These are phyloP conservation scores for Talaromyces thailandensis DNA, from an alignment of 495 filamentous ascomycete genomes.

Conservation along the genomic window DNA sequence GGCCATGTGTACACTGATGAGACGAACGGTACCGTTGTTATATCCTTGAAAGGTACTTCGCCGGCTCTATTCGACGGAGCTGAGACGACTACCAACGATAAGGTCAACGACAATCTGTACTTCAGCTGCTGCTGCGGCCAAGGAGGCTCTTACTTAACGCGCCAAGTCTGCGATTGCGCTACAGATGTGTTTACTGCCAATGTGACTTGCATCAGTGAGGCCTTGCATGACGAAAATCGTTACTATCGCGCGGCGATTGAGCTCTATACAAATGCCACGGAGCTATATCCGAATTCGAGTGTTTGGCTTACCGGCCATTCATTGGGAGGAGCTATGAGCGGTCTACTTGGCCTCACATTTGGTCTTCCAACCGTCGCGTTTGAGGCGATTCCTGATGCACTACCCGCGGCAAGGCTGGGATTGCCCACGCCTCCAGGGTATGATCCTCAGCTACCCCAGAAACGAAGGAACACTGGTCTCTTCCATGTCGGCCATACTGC, in stretches of 20 bases:
- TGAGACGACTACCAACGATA: conserved; percentile 93
- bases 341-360: conserved; percentile 81
- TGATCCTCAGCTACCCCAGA: conserved; percentile 59
- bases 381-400: conserved; percentile 81
- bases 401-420: conserved; percentile 76
- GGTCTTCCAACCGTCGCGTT: conserved; percentile 83
- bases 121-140: conserved; percentile 97
- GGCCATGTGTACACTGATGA: conserved; percentile 89
- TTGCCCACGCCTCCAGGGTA: conserved; percentile 77
- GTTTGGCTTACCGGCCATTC: conserved; percentile 90
- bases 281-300: conserved; percentile 74
- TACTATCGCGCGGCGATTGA: conserved; percentile 85
- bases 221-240: conserved; percentile 69
- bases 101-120: conserved; percentile 93
- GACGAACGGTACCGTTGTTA: conserved; percentile 76
- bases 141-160: conserved; percentile 79
- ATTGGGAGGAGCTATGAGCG: conserved; percentile 77
- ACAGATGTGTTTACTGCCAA: conserved; percentile 80
- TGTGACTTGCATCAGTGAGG: conserved; percentile 70
- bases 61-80: conserved; percentile 89
- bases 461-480: conserved; percentile 62
- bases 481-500: conserved; percentile 95
- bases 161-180: conserved; percentile 86
- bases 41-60: conserved; percentile 87
- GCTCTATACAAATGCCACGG: conserved; percentile 85